phyloP scores from a whole-genome alignment of 1,284 basidiomycete species.

The Cryptococcus deneoformans region DNA sequence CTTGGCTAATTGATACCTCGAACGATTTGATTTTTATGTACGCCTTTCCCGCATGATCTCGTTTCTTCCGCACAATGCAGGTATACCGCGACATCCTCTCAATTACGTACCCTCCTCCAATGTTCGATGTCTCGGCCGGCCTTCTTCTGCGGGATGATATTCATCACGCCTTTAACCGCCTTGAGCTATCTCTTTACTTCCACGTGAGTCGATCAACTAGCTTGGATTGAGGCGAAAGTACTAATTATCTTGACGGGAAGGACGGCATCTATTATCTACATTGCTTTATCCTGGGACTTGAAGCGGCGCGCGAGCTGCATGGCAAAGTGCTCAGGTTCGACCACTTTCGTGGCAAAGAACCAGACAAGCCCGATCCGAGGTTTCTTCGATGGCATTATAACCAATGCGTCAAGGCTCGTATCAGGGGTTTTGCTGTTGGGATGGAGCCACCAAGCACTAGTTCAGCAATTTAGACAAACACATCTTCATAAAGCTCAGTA shows the following conservation, averaged over 20 bases:
- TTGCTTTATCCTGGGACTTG: not conserved
- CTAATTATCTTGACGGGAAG: not conserved
- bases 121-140: constrained; percentile 10
- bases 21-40: too few species aligned
- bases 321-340: not conserved
- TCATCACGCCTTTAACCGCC: constrained; percentile 13
- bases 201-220: constrained; percentile 5
- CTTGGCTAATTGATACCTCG: too few species aligned
- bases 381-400: constrained; percentile 13
- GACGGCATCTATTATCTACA: not conserved
- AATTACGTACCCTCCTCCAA: not conserved
- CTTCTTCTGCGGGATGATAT: constrained; percentile 11
- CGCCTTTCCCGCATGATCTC: too few species aligned
- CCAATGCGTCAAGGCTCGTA: constrained; percentile 14
- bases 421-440: constrained; percentile 9
- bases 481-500: too few species aligned
- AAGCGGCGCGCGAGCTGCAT: not conserved
- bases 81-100: too few species aligned
- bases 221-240: not conserved
- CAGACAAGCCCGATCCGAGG: constrained; percentile 1
- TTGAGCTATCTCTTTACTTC: constrained; percentile 8
- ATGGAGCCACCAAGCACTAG: not conserved
- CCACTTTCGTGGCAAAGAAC: constrained; percentile 2
- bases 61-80: too few species aligned
- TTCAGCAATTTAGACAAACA: too few species aligned